Percentiles rank a stretch among this genome's conserved stretches.
These are phyloP conservation scores for Erythrobasidium hasegawianum DNA, from an alignment of 1,284 basidiomycete species.

Conservation along the genomic window DNA sequence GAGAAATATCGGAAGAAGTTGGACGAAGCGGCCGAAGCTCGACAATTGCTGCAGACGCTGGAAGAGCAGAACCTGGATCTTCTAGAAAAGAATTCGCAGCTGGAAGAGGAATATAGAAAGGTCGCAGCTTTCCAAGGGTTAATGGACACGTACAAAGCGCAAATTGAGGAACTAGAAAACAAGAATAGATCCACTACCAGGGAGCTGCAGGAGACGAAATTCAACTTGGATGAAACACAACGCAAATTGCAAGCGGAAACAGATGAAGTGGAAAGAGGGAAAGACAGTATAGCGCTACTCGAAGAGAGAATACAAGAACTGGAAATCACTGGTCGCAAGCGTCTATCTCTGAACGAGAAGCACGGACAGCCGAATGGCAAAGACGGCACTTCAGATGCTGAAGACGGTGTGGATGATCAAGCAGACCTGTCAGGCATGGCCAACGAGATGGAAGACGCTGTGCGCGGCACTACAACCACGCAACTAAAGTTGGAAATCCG, in stretches of 20 bases:
- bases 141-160: constrained; percentile 86
- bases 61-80: constrained; percentile 90
- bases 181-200: constrained; percentile 63
- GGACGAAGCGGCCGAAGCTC: constrained; percentile 84
- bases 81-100: constrained; percentile 80
- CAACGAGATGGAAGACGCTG: constrained; percentile 78
- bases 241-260: constrained; percentile 56
- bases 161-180: constrained; percentile 74
- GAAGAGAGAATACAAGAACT: constrained; percentile 86
- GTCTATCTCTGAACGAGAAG: constrained; percentile 35
- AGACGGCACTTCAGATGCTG: constrained; percentile 52
- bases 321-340: constrained; percentile 55
- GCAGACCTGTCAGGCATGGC: constrained; percentile 58
- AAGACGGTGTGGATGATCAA: constrained; percentile 34
- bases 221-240: constrained; percentile 70
- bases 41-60: constrained; percentile 68
- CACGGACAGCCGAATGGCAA: constrained; percentile 36
- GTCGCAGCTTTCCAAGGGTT: constrained; percentile 79
- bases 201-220: constrained; percentile 65
- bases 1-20: constrained; percentile 99
- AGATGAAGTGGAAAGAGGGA: constrained; percentile 70
- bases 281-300: constrained; percentile 79
- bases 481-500: constrained; percentile 81
- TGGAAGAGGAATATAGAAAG: constrained; percentile 87
- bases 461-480: constrained; percentile 80